Base-by-base conservation (phyloP, 2,329 filamentous ascomycete genomes). In the Myriosclerotinia scirpicola region DNA sequence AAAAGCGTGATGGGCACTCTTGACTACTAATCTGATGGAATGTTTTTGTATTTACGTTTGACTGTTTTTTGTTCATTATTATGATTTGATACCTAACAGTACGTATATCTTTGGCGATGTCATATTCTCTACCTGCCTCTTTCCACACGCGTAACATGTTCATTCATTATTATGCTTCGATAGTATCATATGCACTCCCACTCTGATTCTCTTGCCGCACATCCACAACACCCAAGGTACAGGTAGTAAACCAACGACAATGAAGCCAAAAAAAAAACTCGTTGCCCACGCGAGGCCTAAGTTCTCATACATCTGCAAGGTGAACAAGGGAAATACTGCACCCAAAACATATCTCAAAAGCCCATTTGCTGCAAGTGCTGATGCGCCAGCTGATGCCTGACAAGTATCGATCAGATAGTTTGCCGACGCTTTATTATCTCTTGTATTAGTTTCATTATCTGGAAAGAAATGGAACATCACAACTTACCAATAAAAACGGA, bases 291-390 rank as follows among this genome's bases (percentile, higher is more conserved):
- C 74, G 26, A 79, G 76, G 3, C 77, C 77, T 22, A 81, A 68
- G 0, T 54, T 66, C 34, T 72, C 64, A 65, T 79, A 80, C 77
- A 80, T 84, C 66, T 86, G 83, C 0, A 88, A 76, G 0, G 84
- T 83, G 69, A 89, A 89, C 0, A 89, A 74, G 0, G 87, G 87
- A 66, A 89, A 89, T 0, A 79, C 82, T 1, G 82, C 84, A 0
- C 83, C 84, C 5, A 88, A 78, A 0, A 75, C 74, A 69, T 88
- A 89, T 42, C 87, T 77, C 3, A 83, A 78, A 6, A 90, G 77
- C 1, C 83, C 82, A 67, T 88, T 89, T 2, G 87, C 87, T 15
- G 83, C 85, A 62, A 84, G 78, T 0, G 85, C 85, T 67, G 83
- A 87, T 0, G 87, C 86, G 0, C 86, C 82, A 15, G 83, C 82